Percentiles rank a stretch among this genome's conserved stretches.
These are phyloP conservation scores for Volvox reticuliferus DNA, from an alignment of 139 green algal species.

Conservation along the genomic window DNA sequence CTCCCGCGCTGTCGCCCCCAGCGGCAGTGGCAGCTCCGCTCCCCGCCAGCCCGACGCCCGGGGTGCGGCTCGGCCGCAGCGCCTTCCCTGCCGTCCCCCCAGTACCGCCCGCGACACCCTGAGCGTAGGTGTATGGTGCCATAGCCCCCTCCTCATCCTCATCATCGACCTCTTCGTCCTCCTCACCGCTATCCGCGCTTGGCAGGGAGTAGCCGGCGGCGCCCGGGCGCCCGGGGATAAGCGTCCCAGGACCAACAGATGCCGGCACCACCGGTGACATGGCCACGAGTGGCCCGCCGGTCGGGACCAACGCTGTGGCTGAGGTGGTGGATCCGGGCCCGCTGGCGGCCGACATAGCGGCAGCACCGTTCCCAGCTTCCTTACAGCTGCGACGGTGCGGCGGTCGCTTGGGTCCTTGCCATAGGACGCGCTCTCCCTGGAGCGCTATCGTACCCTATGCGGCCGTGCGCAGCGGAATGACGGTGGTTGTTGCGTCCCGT, in stretches of 20 bases:
- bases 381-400: background rate
- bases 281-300: too few relatives aligned
- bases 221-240: background rate
- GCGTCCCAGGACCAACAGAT: too few relatives aligned
- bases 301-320: background rate
- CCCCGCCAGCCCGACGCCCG: background rate
- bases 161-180: background rate
- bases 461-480: too few relatives aligned
- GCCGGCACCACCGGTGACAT: too few relatives aligned
- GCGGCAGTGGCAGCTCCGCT: background rate
- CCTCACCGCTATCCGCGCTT: background rate
- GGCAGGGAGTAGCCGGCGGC: background rate
- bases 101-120: background rate
- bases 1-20: background rate
- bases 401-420: background rate
- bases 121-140: too few relatives aligned
- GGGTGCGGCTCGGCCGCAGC: background rate
- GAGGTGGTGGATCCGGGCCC: background rate
- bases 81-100: background rate
- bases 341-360: background rate
- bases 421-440: conserved; percentile 50
- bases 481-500: too few relatives aligned
- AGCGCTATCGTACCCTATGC: conserved; percentile 9
- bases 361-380: background rate
- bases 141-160: background rate